Evolutionary conservation across 306 rosid species (phyloP).

Genomic region (Oemleria cerasiformis): DNA sequence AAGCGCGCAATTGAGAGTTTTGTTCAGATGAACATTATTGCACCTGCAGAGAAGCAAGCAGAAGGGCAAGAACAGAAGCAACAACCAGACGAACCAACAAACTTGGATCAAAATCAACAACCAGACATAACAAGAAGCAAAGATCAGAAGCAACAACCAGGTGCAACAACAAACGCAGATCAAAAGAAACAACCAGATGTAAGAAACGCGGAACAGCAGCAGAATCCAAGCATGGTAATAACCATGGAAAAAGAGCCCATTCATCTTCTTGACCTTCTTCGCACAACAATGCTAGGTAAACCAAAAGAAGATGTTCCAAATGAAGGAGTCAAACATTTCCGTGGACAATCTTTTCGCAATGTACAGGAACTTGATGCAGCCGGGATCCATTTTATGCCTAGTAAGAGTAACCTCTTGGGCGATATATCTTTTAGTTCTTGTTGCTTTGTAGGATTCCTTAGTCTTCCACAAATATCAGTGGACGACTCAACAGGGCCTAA

Average conservation of each 20-base stretch:
- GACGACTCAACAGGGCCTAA: conserved; percentile 17
- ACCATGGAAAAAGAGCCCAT: not conserved
- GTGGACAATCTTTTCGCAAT: conserved; percentile 11
- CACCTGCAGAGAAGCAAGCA: not conserved
- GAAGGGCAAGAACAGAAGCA: not conserved
- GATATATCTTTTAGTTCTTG: conserved; percentile 7
- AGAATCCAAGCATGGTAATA: not conserved
- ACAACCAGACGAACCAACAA: not conserved
- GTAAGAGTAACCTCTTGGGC: not conserved
- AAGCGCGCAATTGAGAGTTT: rapidly evolving
- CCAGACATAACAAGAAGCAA: too few relatives aligned
- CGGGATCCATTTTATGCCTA: not conserved
- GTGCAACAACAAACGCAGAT: too few relatives aligned
- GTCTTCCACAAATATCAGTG: conserved; percentile 13
- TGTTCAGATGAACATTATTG: not conserved
- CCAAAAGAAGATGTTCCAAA: rapidly evolving
- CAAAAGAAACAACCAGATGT: not conserved
- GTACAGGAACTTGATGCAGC: conserved; percentile 22
- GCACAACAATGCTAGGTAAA: not conserved
- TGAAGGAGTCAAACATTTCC: rapidly evolving
- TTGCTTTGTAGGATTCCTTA: conserved; percentile 7
- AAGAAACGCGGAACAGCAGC: too few relatives aligned
- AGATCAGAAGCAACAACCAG: too few relatives aligned
- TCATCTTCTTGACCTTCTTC: conserved; percentile 24
- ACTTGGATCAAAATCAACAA: not conserved